A percentile compares a stretch with the other conserved stretches of the same genome.
phyloP scores from a whole-genome alignment of 495 filamentous ascomycete species.

The Neurospora terricola region DNA sequence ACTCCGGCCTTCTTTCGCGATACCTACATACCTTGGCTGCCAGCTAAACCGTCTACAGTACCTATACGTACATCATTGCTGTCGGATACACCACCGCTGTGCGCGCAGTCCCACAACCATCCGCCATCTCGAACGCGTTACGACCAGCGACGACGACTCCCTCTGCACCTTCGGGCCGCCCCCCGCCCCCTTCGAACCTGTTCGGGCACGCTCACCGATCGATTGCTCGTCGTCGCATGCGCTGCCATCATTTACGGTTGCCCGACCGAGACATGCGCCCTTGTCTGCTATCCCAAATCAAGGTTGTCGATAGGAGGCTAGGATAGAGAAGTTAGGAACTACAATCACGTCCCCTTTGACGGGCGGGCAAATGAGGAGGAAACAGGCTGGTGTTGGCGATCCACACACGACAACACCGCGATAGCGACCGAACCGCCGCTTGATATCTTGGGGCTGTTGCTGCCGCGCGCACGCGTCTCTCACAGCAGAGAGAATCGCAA shows the following conservation, averaged over 20 bases:
- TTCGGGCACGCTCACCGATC: not conserved
- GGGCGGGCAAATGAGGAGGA: not conserved
- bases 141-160: not conserved
- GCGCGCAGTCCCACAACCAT: not conserved
- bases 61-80: not conserved
- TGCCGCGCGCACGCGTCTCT: not conserved
- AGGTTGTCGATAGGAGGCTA: conserved; percentile 21
- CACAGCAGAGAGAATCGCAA: not conserved
- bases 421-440: not conserved
- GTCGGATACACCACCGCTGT: not conserved
- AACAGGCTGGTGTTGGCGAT: not conserved
- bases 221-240: conserved; percentile 6
- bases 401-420: not conserved
- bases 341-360: not conserved
- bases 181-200: not conserved
- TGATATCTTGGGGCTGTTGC: not conserved
- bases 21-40: not conserved
- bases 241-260: conserved; percentile 7
- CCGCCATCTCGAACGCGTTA: not conserved
- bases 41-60: not conserved
- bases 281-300: conserved; percentile 13
- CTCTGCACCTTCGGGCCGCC: not conserved
- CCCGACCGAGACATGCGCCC: conserved; percentile 23
- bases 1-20: not conserved
- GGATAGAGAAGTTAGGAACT: conserved; percentile 10